Evolutionary conservation across 139 green algal genomes (phyloP), one percentile per base, ranked within the genome.

Genomic region (Tetradesmus obliquus): DNA sequence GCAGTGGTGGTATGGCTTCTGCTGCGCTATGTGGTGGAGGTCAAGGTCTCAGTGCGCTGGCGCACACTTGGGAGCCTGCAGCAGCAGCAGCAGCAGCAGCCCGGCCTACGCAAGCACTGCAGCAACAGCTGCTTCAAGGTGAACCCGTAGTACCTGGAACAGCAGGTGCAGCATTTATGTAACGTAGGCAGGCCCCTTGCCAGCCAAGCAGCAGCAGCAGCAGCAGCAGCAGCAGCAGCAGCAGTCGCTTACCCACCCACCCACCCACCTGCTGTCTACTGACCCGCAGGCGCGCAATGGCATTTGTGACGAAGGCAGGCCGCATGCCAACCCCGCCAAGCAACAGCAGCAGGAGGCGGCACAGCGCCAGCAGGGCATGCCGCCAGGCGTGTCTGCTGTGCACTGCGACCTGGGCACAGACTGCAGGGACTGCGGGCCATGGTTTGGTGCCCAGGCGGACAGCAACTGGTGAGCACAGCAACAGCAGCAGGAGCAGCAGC

Each of bases 371-470:
- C 85, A 89, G 66, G 85, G 85, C 66, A 60, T 89, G 85, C 85
- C 85, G 3, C 3, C 45, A 9, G 85, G 85, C 15, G 87, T 88
- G 9, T 79, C 84, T 32, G 88, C 82, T 72, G 95, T 96, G 3
- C 82, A 91, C 17, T 98, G 96, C 86, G 96, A 98, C 90, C 91
- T 98, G 57, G 96, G 96, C 58, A 98, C 96, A 10, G 96, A 98
- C 95, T 98, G 96, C 88, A 58, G 84, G 1, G 96, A 98, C 93
- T 98, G 96, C 80, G 96, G 96, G 0, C 84, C 94, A 1, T 97
- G 95, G 95, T 24, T 72, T 7, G 90, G 83, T 2, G n/a, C 24
- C 3, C 32, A 55, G 8, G 17, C 84, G 13, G 20, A 54, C 12
- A 76, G 32, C 32, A 45, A 45, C 32, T 88, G 83, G 55, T 88